Evolutionary conservation across 352 stramenopile genomes (phyloP), one percentile per base, ranked within the genome.

Genomic region (Phytophthora podocarpi): DNA sequence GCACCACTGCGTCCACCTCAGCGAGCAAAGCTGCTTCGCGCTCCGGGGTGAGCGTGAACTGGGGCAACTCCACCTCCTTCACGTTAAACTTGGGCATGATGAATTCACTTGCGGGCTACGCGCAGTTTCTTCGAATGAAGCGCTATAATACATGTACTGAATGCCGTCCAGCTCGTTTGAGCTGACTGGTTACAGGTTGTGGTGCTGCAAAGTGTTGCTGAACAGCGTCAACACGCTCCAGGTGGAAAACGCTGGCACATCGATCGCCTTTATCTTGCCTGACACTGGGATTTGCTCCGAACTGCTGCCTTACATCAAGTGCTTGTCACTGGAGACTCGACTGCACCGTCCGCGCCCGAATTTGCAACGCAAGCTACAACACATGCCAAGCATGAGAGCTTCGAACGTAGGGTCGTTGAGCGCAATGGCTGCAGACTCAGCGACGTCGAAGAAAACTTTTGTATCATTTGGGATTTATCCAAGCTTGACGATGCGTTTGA

Each of bases 11-110:
- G 36, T 76, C 46, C 12, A 73, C 59, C 43, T 80, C 60, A 3
- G 60, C 50, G 10, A 57, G 46, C 24, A 80, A 32, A 12, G 48
- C 60, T 9, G 48, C 57, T 0, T 45, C 18, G 5, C 67, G 55
- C 18, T 78, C 60, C 0, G 56, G 53, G 0, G 60, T 55, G 42
- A 80, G 63, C 30, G 48, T 20, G 36, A 78, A 60, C 21, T 42
- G 37, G 18, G 70, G 65, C 13, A 78, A 43, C 4, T 53, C 48
- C 40, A 67, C 70, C 5, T 75, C 60, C 23, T 66, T 61, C 5
- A 70, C 56, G 49, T 80, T 74, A 67, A 77, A 76, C 61, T 70
- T 72, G 41, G 46, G 42, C 64, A 76, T 76, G 48, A 11, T 63
- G 4, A 37, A 21, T 32, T 7, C 34, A 49, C 56, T 59, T 69